Conservation (phyloP, 176 grass and related monocot genomes). For the Bonia amplexicaulis region DNA sequence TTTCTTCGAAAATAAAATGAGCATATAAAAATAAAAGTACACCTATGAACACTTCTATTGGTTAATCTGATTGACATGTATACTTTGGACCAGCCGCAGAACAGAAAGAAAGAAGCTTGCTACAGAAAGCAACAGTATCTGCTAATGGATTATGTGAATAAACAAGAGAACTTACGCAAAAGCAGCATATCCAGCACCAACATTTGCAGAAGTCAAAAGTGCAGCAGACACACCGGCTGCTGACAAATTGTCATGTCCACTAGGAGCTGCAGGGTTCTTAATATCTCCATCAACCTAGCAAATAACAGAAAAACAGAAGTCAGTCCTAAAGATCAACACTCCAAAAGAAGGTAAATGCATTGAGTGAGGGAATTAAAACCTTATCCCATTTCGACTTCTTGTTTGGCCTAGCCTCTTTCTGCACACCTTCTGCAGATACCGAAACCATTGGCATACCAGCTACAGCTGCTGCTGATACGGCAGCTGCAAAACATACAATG, state of each 20-base stretch:
- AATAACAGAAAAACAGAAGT: slow-evolving; percentile 28
- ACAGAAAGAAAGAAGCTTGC: neutral
- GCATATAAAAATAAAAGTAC: neutral
- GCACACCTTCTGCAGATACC: slow-evolving; percentile 34
- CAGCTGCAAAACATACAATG: slow-evolving; percentile 13
- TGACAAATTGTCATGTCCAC: slow-evolving; percentile 53
- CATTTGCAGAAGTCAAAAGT: slow-evolving; percentile 63
- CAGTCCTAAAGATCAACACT: slow-evolving; percentile 18
- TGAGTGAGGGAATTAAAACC: slow-evolving; percentile 37
- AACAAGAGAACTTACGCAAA: slow-evolving; percentile 72
- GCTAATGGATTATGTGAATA: neutral
- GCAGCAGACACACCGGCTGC: slow-evolving; percentile 34
- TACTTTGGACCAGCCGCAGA: neutral
- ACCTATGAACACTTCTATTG: neutral
- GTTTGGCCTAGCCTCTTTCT: slow-evolving; percentile 64
- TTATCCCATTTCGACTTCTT: slow-evolving; percentile 99
- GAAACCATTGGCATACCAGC: slow-evolving; percentile 28
- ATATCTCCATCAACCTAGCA: slow-evolving; percentile 74
- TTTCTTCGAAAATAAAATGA: neutral
- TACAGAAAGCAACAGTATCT: neutral
- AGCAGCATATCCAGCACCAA: slow-evolving; percentile 82
- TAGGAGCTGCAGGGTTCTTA: slow-evolving; percentile 41
- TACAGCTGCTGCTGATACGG: slow-evolving; percentile 33
- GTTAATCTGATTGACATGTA: neutral
- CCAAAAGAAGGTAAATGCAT: neutral